Base-by-base conservation (phyloP, 805 yeast genomes). In the Hanseniaspora mollemarum region DNA sequence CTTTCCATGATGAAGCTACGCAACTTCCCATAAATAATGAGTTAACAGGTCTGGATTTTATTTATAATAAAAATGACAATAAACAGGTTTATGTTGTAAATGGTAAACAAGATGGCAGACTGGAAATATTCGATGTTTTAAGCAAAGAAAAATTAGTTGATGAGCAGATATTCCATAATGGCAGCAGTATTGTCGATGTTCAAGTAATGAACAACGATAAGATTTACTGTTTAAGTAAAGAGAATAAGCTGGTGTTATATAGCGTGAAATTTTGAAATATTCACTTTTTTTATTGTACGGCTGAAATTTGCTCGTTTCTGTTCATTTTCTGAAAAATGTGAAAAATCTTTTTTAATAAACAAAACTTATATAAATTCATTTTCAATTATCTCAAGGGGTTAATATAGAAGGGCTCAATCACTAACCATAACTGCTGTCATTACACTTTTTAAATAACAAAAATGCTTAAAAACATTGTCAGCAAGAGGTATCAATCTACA, bases 1-100 rank as follows among this genome's bases (percentile, higher is more conserved):
- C 95, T 0, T 83, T 73, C 28, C 51, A 48, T 21, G 44, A 48
- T 25, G 51, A 48, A 40, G 36, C 28, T 6, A 40, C 18, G 6
- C 51, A 48, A 22, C 15, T n/a, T 1, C 51, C 32, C 32, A 26
- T 48, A 3, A 48, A 48, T n/a, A 48, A 48, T 6, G 38, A 33
- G 10, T 7, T 48, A 2, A 48, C 51, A 16, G 51, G 51, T 4
- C 18, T 48, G 28, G 43, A 48, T 12, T 48, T 48, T 26, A 3
- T 48, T 7, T 48, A 48, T 16, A 39, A 37, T 33, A 13, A 22
- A 3, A 22, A n/a, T 15, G 21, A 40, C 16, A 33, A 10, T 9
- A 15, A 7, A 2, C 6, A 32, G 4, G 51, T 40, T 8, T 48
- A 48, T 33, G 45, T 48, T 12, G 24, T 31, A 5, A 48, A 48